These are phyloP conservation scores for Isoetes taiwanensis DNA, from an alignment of 75 land plant species.

Conservation along the genomic window DNA sequence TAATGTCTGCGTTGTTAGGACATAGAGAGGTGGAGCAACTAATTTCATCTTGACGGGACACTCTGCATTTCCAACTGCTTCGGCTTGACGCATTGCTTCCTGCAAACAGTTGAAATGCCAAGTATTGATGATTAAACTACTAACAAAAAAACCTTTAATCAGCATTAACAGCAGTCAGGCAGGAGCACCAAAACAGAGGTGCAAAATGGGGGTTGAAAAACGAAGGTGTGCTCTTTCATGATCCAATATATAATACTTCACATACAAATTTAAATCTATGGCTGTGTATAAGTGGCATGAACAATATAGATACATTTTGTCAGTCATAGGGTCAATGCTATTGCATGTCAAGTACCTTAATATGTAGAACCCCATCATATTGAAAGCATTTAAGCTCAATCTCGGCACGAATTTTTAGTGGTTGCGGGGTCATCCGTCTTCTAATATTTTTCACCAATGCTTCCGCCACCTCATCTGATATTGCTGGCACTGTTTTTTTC, in stretches of 20 bases:
- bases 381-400: slow-evolving; percentile 94
- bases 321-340: background rate
- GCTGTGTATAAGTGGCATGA: background rate
- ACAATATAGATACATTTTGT: background rate
- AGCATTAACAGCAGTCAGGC: background rate
- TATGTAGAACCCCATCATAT: slow-evolving; percentile 95
- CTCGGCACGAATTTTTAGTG: slow-evolving; percentile 83
- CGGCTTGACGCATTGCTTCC: slow-evolving; percentile 96
- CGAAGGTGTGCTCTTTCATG: no score
- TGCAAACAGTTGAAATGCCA: slow-evolving; percentile 18
- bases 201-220: no score
- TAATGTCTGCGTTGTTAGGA: slow-evolving; percentile 90
- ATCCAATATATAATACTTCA: background rate
- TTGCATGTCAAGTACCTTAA: slow-evolving; percentile 39
- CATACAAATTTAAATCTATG: background rate
- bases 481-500: slow-evolving; percentile 66
- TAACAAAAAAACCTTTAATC: no score
- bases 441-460: slow-evolving; percentile 73
- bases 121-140: background rate
- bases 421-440: slow-evolving; percentile 94
- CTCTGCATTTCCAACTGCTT: slow-evolving; percentile 73
- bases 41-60: slow-evolving; percentile 97
- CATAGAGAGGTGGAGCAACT: slow-evolving; percentile 93
- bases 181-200: background rate
- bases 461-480: slow-evolving; percentile 68